Evolutionary conservation across 202 grass and related monocot species (phyloP).

Genomic region (Panicum hallii): DNA sequence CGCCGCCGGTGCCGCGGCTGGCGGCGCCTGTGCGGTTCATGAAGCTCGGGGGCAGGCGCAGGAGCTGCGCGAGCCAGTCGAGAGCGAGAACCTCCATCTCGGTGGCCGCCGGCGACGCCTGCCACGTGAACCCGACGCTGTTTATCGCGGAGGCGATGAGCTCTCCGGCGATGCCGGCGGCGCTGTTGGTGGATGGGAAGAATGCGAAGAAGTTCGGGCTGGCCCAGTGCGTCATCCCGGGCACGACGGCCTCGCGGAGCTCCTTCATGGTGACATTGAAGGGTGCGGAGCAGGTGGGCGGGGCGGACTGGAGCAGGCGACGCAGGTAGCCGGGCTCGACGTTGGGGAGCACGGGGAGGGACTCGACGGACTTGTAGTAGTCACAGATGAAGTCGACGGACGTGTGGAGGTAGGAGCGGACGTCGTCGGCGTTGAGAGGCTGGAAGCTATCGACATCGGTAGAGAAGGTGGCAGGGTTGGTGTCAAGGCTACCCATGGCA

Average conservation of each 20-base stretch:
- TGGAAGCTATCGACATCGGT: background rate
- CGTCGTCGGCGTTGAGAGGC: conserved; percentile 16
- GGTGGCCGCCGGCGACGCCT: conserved; percentile 40
- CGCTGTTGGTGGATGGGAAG: conserved; percentile 58
- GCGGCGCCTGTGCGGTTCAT: background rate
- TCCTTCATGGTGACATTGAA: conserved; percentile 40
- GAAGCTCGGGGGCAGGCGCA: conserved; percentile 49
- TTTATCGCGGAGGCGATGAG: conserved; percentile 56
- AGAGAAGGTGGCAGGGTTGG: background rate
- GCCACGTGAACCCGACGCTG: conserved; percentile 55
- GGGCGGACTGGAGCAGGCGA: background rate
- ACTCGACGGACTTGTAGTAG: conserved; percentile 9
- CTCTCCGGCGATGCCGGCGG: conserved; percentile 47
- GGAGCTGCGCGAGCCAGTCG: conserved; percentile 67
- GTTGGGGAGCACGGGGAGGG: background rate
- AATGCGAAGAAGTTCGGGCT: conserved; percentile 65
- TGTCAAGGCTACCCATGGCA: conserved; percentile 15
- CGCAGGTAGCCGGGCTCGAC: conserved; percentile 1
- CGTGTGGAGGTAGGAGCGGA: conserved; percentile 16
- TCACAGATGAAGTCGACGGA: conserved; percentile 17
- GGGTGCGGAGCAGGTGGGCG: conserved; percentile 1
- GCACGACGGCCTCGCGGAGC: conserved; percentile 24
- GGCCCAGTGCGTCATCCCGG: conserved; percentile 57
- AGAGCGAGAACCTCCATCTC: conserved; percentile 62
- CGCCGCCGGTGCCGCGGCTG: conserved; percentile 34